Base-by-base conservation (phyloP, 2,329 filamentous ascomycete genomes). In the Aspergillus versicolor region DNA sequence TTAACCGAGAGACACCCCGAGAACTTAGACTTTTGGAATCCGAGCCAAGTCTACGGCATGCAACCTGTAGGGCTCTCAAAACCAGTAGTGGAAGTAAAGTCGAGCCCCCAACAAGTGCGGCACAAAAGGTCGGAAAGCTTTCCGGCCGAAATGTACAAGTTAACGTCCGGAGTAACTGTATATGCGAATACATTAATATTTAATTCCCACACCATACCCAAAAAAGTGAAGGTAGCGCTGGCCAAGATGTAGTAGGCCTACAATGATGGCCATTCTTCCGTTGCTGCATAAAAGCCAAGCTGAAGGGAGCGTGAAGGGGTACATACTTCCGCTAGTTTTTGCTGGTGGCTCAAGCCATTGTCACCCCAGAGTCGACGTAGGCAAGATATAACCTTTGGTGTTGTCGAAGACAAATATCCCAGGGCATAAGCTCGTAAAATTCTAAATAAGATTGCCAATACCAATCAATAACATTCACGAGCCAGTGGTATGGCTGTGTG, bases 61-160 rank as follows among this genome's bases (percentile, higher is more conserved):
- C 50, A 50, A 60, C 65, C 49, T 58, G 65, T 59, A 57, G 73
- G 56, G 66, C 61, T 41, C 56, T 62, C 60, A 66, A 58, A 56
- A 68, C 64, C 17, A 70, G 57, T 19, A 67, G 52, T 17, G 77
- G 75, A 19, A 83, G 65, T 49, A 80, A 55, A 15, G 79, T 82
- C 52, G 81, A 82, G 21, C 81, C 81, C 40, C 79, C 82, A 17
- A 83, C 73, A 15, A 84, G 70, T 22, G 77, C 63, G 43, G 76
- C 82, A 65, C 81, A 84, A 58, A 81, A 82, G 3, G 80, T 72
- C 34, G 82, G 79, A 60, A 84, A 83, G 49, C 77, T 76, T 63
- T 81, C 74, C 41, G 76, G 61, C 38, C 74, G 75, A 37, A 79
- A 63, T 24, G 77, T 71, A 58, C 70, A 67, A 38, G 67, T 69